phyloP scores from a whole-genome alignment of 805 yeast genomes.

The Tetrapisispora iriomotensis region DNA sequence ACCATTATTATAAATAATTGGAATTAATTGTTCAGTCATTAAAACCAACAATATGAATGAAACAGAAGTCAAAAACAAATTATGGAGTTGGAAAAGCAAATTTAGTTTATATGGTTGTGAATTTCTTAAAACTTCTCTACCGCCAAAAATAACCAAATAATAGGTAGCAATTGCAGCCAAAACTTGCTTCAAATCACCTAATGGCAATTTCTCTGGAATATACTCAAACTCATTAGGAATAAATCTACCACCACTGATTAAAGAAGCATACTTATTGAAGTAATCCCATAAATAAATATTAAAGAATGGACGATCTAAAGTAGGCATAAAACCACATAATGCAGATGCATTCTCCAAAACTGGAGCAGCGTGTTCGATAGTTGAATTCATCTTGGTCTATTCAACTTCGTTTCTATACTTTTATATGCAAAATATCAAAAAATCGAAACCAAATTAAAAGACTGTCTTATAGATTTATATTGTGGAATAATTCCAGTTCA shows the following conservation, averaged over 20 bases:
- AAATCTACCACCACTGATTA: slow-evolving; percentile 19
- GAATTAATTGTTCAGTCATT: slow-evolving; percentile 75
- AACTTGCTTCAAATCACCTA: slow-evolving; percentile 57
- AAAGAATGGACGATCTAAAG: slow-evolving; percentile 28
- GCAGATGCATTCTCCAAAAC: slow-evolving; percentile 15
- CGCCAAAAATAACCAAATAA: slow-evolving; percentile 78
- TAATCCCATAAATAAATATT: slow-evolving; percentile 27
- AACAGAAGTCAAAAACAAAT: slow-evolving; percentile 58
- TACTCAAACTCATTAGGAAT: slow-evolving; percentile 48
- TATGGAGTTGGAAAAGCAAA: slow-evolving; percentile 74
- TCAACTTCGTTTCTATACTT: background rate
- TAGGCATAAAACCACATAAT: slow-evolving; percentile 19
- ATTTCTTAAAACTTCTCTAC: slow-evolving; percentile 51
- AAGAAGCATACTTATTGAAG: slow-evolving; percentile 18
- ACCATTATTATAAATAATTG: slow-evolving; percentile 67
- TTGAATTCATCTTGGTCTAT: slow-evolving; percentile 7
- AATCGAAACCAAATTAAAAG: too few species aligned
- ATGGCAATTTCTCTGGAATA: slow-evolving; percentile 51
- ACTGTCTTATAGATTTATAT: too few species aligned
- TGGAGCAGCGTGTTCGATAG: slow-evolving; percentile 13
- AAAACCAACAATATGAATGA: slow-evolving; percentile 60
- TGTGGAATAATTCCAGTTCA: too few species aligned
- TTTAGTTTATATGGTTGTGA: slow-evolving; percentile 65
- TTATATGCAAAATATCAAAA: too few species aligned
- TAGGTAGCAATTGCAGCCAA: slow-evolving; percentile 52